Percentiles rank a stretch among this genome's conserved stretches.
Evolutionary conservation across 1,139 yeast species (phyloP).

Genomic region (Wickerhamomyces sp.): DNA sequence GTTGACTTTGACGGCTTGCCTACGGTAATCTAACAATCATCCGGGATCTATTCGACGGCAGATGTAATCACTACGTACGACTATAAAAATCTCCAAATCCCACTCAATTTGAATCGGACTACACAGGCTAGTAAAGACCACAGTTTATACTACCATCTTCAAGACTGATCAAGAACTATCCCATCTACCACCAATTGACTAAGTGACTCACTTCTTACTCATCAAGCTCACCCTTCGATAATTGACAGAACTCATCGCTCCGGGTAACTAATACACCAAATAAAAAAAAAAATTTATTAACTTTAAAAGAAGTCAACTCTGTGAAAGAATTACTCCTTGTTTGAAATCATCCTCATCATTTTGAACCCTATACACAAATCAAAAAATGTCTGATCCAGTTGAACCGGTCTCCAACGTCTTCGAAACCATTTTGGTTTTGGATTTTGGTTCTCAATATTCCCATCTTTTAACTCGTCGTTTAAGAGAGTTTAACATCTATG

Average conservation of each 20-base stretch:
- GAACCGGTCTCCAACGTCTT: slow-evolving; percentile 68
- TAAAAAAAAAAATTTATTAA: not conserved
- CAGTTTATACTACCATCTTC: too few species aligned
- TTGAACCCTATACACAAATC: not conserved
- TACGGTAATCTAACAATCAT: too few species aligned
- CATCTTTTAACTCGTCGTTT: slow-evolving; percentile 95
- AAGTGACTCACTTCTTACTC: not conserved
- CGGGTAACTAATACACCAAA: slow-evolving; percentile 5
- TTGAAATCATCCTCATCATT: not conserved
- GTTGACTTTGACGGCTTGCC: too few species aligned
- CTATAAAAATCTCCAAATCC: too few species aligned
- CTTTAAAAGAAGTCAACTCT: slow-evolving; percentile 1
- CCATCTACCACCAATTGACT: too few species aligned
- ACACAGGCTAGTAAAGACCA: too few species aligned
- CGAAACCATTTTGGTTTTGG: slow-evolving; percentile 95
- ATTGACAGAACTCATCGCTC: slow-evolving; percentile 3
- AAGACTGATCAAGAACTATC: too few species aligned
- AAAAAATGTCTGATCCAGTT: slow-evolving; percentile 21
- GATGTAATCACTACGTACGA: too few species aligned
- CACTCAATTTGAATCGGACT: too few species aligned
- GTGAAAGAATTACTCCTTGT: not conserved
- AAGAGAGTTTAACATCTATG: slow-evolving; percentile 96
- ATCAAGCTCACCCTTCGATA: not conserved
- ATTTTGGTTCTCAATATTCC: slow-evolving; percentile 97
- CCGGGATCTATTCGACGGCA: too few species aligned